Percentiles rank a stretch among this genome's conserved stretches.
Evolutionary conservation across 2,329 filamentous ascomycete genomes (phyloP).

Genomic region (Xylariaceae sp.): DNA sequence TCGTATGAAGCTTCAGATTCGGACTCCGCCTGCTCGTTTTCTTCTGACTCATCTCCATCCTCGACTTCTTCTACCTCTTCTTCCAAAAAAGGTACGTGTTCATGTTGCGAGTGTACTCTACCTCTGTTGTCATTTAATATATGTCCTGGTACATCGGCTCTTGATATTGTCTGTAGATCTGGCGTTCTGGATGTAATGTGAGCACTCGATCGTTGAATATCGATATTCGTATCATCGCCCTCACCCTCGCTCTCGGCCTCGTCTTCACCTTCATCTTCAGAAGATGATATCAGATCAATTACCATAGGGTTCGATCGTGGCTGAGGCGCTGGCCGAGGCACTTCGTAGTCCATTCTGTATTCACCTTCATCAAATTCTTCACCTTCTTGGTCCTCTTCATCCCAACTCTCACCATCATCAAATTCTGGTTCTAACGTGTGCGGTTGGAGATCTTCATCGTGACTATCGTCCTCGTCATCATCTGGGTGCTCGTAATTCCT

Average conservation of each 20-base stretch:
- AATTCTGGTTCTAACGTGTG: constrained; percentile 39
- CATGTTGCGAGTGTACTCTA: constrained; percentile 1
- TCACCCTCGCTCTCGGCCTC: constrained; percentile 24
- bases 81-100: constrained; percentile 28
- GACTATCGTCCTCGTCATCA: constrained; percentile 42
- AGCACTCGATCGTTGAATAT: background rate
- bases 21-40: constrained; percentile 12
- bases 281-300: constrained; percentile 34
- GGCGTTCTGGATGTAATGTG: too few species aligned
- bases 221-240: background rate
- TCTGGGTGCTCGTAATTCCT: constrained; percentile 38
- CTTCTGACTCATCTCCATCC: constrained; percentile 26
- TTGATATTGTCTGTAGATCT: too few species aligned
- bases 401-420: constrained; percentile 36
- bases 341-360: constrained; percentile 18
- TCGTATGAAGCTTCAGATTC: background rate
- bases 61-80: constrained; percentile 24
- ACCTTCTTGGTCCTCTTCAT: constrained; percentile 28
- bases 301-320: constrained; percentile 21
- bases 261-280: constrained; percentile 30
- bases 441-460: constrained; percentile 38
- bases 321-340: background rate
- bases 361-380: constrained; percentile 22
- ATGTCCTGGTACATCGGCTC: too few species aligned
- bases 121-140: background rate